Conservation (phyloP, 495 filamentous ascomycete genomes). For the Talaromyces liani region DNA sequence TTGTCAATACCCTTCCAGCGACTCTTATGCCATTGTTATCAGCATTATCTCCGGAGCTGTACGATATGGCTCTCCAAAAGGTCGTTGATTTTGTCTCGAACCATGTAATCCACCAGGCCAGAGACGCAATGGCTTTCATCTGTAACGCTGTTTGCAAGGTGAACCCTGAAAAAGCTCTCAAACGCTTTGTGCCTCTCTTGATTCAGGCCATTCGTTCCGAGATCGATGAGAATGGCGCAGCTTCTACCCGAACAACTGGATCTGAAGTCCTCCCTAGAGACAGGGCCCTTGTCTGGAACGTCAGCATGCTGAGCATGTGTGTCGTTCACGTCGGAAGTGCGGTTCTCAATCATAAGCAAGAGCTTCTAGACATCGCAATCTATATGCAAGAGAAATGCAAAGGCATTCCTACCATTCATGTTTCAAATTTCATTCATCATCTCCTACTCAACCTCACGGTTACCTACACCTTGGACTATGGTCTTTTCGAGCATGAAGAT, state of each 20-base stretch:
- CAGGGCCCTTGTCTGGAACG: slow-evolving; percentile 88
- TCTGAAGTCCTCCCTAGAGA: slow-evolving; percentile 90
- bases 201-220: slow-evolving; percentile 89
- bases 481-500: slow-evolving; percentile 68
- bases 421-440: slow-evolving; percentile 97
- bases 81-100: slow-evolving; percentile 86
- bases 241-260: slow-evolving; percentile 86
- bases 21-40: slow-evolving; percentile 87
- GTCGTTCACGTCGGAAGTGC: slow-evolving; percentile 91
- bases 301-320: slow-evolving; percentile 97
- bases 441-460: slow-evolving; percentile 94
- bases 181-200: slow-evolving; percentile 81
- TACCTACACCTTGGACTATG: slow-evolving; percentile 85
- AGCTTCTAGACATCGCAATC: slow-evolving; percentile 83
- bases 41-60: slow-evolving; percentile 86
- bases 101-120: slow-evolving; percentile 94
- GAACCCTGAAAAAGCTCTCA: slow-evolving; percentile 84
- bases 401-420: slow-evolving; percentile 88
- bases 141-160: slow-evolving; percentile 94
- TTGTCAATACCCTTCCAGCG: slow-evolving; percentile 91
- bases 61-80: slow-evolving; percentile 85
- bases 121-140: slow-evolving; percentile 98
- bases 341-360: slow-evolving; percentile 76
- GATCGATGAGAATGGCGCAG: slow-evolving; percentile 95
- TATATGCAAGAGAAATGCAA: slow-evolving; percentile 95